Conservation (phyloP, 2,329 filamentous ascomycete genomes). For the Neonectria sp. region DNA sequence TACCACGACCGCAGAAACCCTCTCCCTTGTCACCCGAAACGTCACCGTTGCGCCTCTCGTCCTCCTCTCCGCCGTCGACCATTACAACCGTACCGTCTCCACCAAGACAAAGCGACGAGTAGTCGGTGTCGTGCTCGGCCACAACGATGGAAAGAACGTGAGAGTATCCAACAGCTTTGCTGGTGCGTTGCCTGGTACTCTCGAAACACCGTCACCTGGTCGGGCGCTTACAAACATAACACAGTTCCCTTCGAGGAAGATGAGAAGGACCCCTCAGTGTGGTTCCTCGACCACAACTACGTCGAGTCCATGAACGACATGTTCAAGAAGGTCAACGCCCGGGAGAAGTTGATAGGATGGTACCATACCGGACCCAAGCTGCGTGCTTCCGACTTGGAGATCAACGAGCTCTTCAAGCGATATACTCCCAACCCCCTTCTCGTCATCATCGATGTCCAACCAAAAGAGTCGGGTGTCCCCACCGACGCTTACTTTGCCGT, state of each 20-base stretch:
- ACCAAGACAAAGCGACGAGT: slow-evolving; percentile 91
- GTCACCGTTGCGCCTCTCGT: slow-evolving; percentile 98
- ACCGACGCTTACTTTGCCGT: slow-evolving; percentile 99
- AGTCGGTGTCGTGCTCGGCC: slow-evolving; percentile 93
- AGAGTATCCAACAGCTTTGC: slow-evolving; percentile 99
- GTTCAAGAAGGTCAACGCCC: slow-evolving; percentile 99
- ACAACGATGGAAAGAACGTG: slow-evolving; percentile 97
- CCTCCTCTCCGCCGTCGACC: slow-evolving; percentile 97
- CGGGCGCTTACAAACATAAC: slow-evolving; percentile 35
- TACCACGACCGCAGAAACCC: slow-evolving; percentile 95
- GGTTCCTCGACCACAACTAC: slow-evolving; percentile 99
- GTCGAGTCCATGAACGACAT: slow-evolving; percentile 99
- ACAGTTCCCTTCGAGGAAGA: slow-evolving; percentile 98
- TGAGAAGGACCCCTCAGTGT: slow-evolving; percentile 97
- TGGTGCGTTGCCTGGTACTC: slow-evolving; percentile 67
- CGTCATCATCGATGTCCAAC: slow-evolving; percentile 98
- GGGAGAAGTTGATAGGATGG: slow-evolving; percentile 99
- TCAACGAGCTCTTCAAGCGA: slow-evolving; percentile 99
- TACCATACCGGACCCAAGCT: slow-evolving; percentile 99
- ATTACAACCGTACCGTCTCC: slow-evolving; percentile 93
- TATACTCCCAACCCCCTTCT: slow-evolving; percentile 97
- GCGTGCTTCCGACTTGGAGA: slow-evolving; percentile 95
- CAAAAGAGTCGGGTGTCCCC: slow-evolving; percentile 96
- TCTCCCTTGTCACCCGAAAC: slow-evolving; percentile 93
- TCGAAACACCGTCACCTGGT: slow-evolving; percentile 17